Evolutionary conservation across 106 monocot genomes (phyloP).

Genomic region (Alisma plantagoaquatica): DNA sequence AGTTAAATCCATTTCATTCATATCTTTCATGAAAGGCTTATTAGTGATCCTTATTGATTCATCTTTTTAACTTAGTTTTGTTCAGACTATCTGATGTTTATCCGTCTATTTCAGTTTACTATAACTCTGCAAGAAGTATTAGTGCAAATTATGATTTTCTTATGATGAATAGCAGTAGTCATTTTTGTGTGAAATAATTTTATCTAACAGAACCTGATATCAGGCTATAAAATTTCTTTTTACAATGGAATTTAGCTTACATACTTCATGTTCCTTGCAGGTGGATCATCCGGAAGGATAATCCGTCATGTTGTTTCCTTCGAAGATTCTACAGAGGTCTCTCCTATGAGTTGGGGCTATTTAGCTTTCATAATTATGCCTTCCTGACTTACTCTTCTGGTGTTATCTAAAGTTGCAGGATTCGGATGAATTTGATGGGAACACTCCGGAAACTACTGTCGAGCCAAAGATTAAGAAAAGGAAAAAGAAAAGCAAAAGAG

Average conservation of each 20-base stretch:
- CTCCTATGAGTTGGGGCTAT: not conserved
- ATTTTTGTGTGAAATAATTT: not conserved
- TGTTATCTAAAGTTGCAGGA: not conserved
- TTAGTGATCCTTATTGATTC: too few species aligned
- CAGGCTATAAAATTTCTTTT: too few species aligned
- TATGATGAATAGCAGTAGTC: not conserved
- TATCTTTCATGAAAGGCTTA: too few species aligned
- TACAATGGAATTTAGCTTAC: not conserved
- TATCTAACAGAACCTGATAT: too few species aligned
- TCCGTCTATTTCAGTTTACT: not conserved
- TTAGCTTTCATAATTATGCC: too few species aligned
- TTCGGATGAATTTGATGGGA: not conserved
- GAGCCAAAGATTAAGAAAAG: not conserved
- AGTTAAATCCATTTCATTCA: too few species aligned
- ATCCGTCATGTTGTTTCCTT: slow-evolving; percentile 19
- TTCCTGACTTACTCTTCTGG: too few species aligned
- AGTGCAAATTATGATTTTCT: not conserved
- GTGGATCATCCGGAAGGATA: slow-evolving; percentile 14
- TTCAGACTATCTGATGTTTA: not conserved
- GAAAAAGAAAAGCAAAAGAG: slow-evolving; percentile 2
- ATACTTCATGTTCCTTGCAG: not conserved
- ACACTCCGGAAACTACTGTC: not conserved
- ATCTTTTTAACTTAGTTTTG: too few species aligned
- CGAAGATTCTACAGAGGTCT: slow-evolving; percentile 12
- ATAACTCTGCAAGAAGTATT: not conserved